Conservation (phyloP, 1,284 basidiomycete species). For the Ustilago nuda region DNA sequence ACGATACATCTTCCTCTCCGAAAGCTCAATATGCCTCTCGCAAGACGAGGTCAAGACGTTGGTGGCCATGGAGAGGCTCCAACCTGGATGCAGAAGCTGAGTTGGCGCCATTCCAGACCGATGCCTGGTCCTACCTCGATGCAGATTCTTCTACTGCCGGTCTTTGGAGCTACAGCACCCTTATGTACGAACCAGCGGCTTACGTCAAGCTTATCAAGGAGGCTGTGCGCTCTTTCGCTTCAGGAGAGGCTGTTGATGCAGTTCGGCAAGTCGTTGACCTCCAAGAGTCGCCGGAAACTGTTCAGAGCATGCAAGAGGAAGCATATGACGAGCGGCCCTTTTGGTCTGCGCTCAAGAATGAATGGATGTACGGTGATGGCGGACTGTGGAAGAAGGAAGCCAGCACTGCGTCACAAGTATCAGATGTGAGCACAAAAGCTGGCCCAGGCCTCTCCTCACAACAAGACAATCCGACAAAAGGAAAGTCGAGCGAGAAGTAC, state of each 20-base stretch:
- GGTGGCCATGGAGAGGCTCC: slow-evolving; percentile 37
- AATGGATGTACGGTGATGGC: slow-evolving; percentile 55
- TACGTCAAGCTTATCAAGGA: slow-evolving; percentile 49
- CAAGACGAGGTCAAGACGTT: slow-evolving; percentile 9
- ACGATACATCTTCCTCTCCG: slow-evolving; percentile 18
- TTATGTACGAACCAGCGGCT: slow-evolving; percentile 48
- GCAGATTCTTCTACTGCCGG: slow-evolving; percentile 26
- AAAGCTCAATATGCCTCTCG: not conserved
- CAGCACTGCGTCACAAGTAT: not conserved
- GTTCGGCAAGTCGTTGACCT: slow-evolving; percentile 35
- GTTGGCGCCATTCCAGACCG: slow-evolving; percentile 8
- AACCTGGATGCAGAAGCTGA: not conserved
- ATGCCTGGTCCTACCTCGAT: slow-evolving; percentile 41
- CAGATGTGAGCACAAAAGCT: not conserved
- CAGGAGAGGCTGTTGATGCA: slow-evolving; percentile 41
- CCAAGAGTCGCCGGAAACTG: slow-evolving; percentile 6
- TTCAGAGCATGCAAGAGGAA: slow-evolving; percentile 4
- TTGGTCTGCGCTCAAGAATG: slow-evolving; percentile 43
- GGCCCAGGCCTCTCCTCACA: no score
- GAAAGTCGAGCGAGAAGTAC: slow-evolving; percentile 20
- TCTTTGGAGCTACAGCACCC: slow-evolving; percentile 31
- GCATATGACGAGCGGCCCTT: slow-evolving; percentile 20
- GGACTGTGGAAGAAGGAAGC: slow-evolving; percentile 34
- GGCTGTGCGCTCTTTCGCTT: slow-evolving; percentile 48
- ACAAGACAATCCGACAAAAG: not conserved